Evolutionary conservation across 352 stramenopile genomes (phyloP).

Genomic region (Phytophthora meadii): DNA sequence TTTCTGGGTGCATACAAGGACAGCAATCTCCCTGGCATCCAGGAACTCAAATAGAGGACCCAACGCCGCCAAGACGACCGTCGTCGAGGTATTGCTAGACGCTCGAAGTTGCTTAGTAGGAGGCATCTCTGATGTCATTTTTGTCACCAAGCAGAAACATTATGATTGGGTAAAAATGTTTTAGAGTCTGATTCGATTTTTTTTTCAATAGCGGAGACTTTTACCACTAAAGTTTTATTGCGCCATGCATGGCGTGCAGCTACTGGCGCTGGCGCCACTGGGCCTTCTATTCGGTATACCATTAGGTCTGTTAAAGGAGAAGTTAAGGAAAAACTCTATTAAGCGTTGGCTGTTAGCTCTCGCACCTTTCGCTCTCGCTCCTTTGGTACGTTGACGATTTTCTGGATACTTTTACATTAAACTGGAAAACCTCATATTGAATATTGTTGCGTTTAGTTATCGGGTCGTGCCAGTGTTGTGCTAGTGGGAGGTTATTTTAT

Average conservation of each 20-base stretch:
- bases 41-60: constrained; percentile 66
- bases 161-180: constrained; percentile 24
- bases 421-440: constrained; percentile 7
- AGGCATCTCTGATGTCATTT: constrained; percentile 1
- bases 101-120: constrained; percentile 25
- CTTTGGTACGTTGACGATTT: constrained; percentile 44
- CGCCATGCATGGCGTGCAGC: constrained; percentile 28
- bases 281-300: constrained; percentile 51
- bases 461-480: constrained; percentile 33
- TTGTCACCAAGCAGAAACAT: not conserved
- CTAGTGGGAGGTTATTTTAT: constrained; percentile 39
- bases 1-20: constrained; percentile 44
- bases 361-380: constrained; percentile 41
- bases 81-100: not conserved
- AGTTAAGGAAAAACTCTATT: constrained; percentile 42
- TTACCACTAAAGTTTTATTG: not conserved
- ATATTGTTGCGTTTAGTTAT: constrained; percentile 40
- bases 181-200: constrained; percentile 31
- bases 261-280: constrained; percentile 48
- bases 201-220: constrained; percentile 7
- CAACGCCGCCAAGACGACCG: constrained; percentile 43
- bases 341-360: constrained; percentile 56
- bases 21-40: constrained; percentile 40
- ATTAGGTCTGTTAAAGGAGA: constrained; percentile 65
- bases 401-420: constrained; percentile 4